Percentiles rank a stretch among this genome's conserved stretches.
phyloP scores from a whole-genome alignment of 129 eudicot species.

The Artemisia annua region DNA sequence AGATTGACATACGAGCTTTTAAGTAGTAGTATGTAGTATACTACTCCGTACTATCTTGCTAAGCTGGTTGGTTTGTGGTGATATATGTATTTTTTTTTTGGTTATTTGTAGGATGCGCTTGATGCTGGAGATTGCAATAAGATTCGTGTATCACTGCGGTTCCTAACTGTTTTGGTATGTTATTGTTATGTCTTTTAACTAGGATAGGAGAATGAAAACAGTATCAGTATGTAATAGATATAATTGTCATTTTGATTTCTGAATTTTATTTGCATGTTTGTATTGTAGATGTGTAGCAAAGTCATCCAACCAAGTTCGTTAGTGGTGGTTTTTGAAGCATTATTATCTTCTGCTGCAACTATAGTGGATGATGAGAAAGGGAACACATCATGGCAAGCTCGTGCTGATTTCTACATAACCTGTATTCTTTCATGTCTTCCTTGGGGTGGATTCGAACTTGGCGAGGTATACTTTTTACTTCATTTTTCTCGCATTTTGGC shows the following conservation, averaged over 20 bases:
- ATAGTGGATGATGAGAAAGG: conserved; percentile 98
- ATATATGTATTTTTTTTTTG: conserved; percentile 8
- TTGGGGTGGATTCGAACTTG: conserved; percentile 98
- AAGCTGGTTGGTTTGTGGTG: background rate
- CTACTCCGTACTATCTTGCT: no score
- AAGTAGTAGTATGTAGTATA: no score
- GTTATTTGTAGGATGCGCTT: conserved; percentile 60
- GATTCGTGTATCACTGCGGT: conserved; percentile 79
- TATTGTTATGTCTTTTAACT: background rate
- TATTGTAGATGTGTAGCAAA: conserved; percentile 92
- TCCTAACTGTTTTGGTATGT: conserved; percentile 87
- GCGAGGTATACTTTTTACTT: conserved; percentile 54
- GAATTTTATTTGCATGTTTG: background rate
- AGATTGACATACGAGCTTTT: background rate
- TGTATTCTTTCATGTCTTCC: conserved; percentile 94
- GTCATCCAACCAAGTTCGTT: conserved; percentile 83
- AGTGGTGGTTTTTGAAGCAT: conserved; percentile 77
- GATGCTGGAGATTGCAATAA: conserved; percentile 67
- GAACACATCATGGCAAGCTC: conserved; percentile 97
- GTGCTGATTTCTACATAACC: conserved; percentile 95
- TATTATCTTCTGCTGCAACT: conserved; percentile 92
- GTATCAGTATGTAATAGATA: background rate
- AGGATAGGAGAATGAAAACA: background rate
- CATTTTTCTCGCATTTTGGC: background rate
- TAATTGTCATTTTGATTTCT: background rate